These are phyloP conservation scores for Cicer chorassanicum DNA, from an alignment of 306 rosid genomes.

Conservation along the genomic window DNA sequence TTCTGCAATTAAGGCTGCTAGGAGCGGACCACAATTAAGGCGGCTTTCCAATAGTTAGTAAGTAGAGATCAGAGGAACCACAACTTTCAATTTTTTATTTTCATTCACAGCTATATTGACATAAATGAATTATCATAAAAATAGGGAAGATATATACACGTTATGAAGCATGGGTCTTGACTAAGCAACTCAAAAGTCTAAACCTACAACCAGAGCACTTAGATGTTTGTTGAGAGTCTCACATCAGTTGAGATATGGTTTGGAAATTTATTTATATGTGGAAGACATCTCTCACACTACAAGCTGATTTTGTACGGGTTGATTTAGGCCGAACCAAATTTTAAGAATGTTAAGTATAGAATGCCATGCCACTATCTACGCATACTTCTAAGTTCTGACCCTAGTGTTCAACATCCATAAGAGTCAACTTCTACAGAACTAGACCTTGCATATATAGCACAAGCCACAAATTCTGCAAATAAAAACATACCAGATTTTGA, in stretches of 20 bases:
- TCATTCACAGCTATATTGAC: background rate
- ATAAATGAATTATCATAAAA: conserved; percentile 18
- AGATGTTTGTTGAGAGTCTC: background rate
- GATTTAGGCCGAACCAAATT: no score
- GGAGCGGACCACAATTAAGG: background rate
- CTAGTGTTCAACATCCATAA: conserved; percentile 38
- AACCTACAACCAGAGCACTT: conserved; percentile 15
- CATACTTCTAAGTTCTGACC: background rate
- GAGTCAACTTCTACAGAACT: conserved; percentile 7
- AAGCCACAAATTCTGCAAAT: no score
- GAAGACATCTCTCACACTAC: no score
- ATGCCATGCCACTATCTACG: conserved; percentile 22
- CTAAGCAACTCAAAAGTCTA: conserved; percentile 18
- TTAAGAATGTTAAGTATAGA: background rate
- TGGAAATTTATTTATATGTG: no score
- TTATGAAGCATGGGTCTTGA: background rate
- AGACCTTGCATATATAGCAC: conserved; percentile 28
- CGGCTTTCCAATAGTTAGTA: background rate
- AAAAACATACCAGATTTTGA: no score
- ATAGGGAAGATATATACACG: background rate
- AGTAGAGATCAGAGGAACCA: background rate
- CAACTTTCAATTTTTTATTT: background rate
- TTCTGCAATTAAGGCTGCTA: background rate
- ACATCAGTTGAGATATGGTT: no score
- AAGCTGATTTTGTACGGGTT: no score